Evolutionary conservation across 768 basidiomycete species (phyloP).

Genomic region (Leccinum boreale): DNA sequence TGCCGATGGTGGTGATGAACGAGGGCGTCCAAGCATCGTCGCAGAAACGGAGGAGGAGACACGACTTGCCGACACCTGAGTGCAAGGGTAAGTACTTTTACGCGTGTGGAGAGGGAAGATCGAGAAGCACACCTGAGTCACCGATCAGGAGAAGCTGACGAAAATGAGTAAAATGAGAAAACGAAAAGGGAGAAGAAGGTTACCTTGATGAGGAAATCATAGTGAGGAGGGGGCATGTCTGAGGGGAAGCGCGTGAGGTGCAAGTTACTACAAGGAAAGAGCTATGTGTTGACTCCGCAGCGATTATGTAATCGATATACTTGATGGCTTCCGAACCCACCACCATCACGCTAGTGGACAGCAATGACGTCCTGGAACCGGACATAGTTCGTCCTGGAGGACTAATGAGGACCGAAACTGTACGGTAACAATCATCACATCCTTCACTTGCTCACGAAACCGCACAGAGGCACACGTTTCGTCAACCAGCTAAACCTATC

Average conservation of each 20-base stretch:
- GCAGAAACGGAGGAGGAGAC: conserved; percentile 93
- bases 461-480: conserved; percentile 74
- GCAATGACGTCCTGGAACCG: conserved; percentile 81
- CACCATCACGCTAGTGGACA: conserved; percentile 57
- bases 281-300: conserved; percentile 4
- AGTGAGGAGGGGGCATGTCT: conserved; percentile 86
- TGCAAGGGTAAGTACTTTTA: conserved; percentile 4
- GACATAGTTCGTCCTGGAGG: conserved; percentile 78
- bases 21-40: conserved; percentile 99
- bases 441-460: conserved; percentile 4
- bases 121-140: conserved; percentile 78
- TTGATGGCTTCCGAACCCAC: too few species aligned
- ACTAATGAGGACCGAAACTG: conserved; percentile 63
- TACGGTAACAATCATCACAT: conserved; percentile 28
- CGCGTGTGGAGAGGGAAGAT: not conserved
- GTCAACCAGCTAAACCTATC: conserved; percentile 65
- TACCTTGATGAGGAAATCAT: conserved; percentile 96
- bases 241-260: too few species aligned
- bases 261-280: not conserved
- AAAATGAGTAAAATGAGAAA: not conserved
- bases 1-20: conserved; percentile 99
- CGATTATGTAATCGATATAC: conserved; percentile 13
- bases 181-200: not conserved
- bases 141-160: conserved; percentile 88
- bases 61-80: conserved; percentile 93